phyloP scores from a whole-genome alignment of 352 stramenopile species.

The Aphanomyces stellatus region DNA sequence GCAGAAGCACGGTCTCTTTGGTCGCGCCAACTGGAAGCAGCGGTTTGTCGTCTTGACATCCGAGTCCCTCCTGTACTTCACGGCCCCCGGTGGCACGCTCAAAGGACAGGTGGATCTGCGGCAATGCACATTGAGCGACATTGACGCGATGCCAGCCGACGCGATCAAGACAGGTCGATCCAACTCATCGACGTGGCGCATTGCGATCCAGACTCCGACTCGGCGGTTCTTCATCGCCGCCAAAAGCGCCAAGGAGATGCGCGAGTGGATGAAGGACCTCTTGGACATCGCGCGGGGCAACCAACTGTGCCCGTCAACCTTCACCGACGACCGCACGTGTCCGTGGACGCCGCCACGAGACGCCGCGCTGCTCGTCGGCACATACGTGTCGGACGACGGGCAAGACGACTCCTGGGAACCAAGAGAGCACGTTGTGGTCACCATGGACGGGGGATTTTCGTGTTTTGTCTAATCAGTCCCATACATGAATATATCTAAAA shows the following conservation, averaged over 20 bases:
- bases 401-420: too few relatives aligned
- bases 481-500: too few relatives aligned
- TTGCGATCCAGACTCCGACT: constrained; percentile 56
- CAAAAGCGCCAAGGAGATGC: constrained; percentile 76
- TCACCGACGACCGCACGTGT: too few relatives aligned
- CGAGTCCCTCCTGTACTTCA: constrained; percentile 55
- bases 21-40: constrained; percentile 69
- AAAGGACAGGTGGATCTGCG: constrained; percentile 59
- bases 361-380: too few relatives aligned
- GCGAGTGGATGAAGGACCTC: constrained; percentile 71
- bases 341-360: too few relatives aligned
- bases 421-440: too few relatives aligned
- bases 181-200: constrained; percentile 62
- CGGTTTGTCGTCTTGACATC: constrained; percentile 66
- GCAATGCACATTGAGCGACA: constrained; percentile 43
- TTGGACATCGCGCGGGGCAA: background rate
- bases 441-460: too few relatives aligned
- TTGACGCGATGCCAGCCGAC: constrained; percentile 74
- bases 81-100: constrained; percentile 64
- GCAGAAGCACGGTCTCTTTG: constrained; percentile 40
- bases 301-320: too few relatives aligned
- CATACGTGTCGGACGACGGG: too few relatives aligned
- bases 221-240: constrained; percentile 59
- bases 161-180: constrained; percentile 66
- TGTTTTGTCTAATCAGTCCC: too few relatives aligned